Base-by-base conservation (phyloP, 2,329 filamentous ascomycete genomes). In the Didymella arachidicola region DNA sequence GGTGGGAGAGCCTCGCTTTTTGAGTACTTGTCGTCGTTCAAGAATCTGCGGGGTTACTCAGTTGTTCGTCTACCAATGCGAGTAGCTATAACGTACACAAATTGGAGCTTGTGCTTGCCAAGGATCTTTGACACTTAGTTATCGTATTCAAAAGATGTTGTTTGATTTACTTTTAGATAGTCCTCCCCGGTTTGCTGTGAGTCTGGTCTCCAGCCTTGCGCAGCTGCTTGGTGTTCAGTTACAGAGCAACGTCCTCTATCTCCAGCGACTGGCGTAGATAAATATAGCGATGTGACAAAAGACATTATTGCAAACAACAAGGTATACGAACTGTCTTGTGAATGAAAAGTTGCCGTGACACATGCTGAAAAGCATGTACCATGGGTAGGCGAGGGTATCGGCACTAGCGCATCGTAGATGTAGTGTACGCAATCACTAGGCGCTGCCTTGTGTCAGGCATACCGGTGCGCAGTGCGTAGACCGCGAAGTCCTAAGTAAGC, bases 1-100 rank as follows among this genome's bases (percentile, higher is more conserved):
- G 47, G 52, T 11, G 53, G 39, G 19, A 32, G 39, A 7, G 74
- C 5, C 68, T 69, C 55, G 71, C 69, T 2, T 59, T 75, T 10
- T 58, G 64, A 12, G 47, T 67, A 43, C 68, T 78, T 14, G 14
- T 59, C 51, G 19, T 59, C 45, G 18, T 19, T 8, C 16, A 19
- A 11, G 36, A 39, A 19, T 11, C 36, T 39, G 36, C n/a, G 1
- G 7, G 11, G 10, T 11, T 18, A n/a, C 8, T 42, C 7, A 42
- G 39, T 4, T 10, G 11, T 19, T 22, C 22, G 18, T 25, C 11
- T 42, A 11, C 12, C 18, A n/a, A 26, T 7, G 18, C n/a, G 0
- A 16, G 1, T 6, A 4, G 2, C 14, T 11, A 3, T 16, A 14
- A 42, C 19, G 39, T 8, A 42, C 39, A 42, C 11, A 2, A 6